Evolutionary conservation across 179 eudicot species (phyloP).

Genomic region (Spergularia azorica): DNA sequence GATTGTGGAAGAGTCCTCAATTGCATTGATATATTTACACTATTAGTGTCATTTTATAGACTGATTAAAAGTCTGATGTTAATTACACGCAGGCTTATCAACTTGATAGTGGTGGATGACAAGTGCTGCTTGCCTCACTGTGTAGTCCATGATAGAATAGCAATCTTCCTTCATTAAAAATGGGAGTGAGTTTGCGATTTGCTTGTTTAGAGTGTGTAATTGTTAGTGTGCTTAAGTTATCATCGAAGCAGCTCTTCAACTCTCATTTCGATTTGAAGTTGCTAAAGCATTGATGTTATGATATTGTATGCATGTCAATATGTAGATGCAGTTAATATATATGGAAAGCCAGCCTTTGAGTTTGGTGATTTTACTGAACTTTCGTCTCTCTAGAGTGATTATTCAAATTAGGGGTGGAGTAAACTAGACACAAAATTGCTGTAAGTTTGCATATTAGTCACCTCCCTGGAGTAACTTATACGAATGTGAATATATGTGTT

Average conservation of each 20-base stretch:
- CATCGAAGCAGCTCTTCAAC: not conserved
- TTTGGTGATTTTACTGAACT: too few species aligned
- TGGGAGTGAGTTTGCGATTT: slow-evolving; percentile 23
- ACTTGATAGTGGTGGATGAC: not conserved
- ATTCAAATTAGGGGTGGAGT: too few species aligned
- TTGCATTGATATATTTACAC: not conserved
- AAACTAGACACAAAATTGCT: too few species aligned
- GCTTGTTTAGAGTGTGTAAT: slow-evolving; percentile 4
- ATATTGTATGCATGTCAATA: not conserved
- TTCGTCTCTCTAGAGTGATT: too few species aligned
- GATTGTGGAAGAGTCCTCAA: too few species aligned
- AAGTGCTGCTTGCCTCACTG: not conserved
- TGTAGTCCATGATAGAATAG: slow-evolving; percentile 12
- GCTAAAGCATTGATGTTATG: not conserved
- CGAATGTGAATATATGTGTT: not conserved
- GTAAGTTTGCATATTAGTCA: too few species aligned
- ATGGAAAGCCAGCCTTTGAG: too few species aligned
- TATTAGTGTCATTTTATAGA: not conserved
- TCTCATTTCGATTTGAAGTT: not conserved
- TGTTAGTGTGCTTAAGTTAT: not conserved
- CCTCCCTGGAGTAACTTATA: not conserved
- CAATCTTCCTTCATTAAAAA: not conserved
- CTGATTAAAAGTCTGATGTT: slow-evolving; percentile 5
- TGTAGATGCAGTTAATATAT: too few species aligned
- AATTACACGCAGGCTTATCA: slow-evolving; percentile 16